Evolutionary conservation across 2,329 filamentous ascomycete species (phyloP).

Genomic region (Dothideomycetidae sp.): DNA sequence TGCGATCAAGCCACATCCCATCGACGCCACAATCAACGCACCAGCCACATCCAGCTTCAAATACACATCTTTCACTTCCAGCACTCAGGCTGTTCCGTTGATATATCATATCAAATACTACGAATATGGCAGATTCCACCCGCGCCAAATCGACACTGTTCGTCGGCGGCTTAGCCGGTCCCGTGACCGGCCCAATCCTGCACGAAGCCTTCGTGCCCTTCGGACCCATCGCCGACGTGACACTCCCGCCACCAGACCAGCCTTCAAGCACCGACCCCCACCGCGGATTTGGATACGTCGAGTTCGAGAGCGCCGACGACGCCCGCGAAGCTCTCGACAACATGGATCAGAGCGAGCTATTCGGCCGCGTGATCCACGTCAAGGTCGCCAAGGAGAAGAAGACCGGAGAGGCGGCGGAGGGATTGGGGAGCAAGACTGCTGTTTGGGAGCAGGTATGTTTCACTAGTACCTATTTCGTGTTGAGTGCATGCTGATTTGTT

Average conservation of each 20-base stretch:
- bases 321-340: slow-evolving; percentile 95
- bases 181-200: slow-evolving; percentile 60
- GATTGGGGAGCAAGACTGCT: slow-evolving; percentile 81
- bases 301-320: slow-evolving; percentile 75
- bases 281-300: slow-evolving; percentile 90
- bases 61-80: background rate
- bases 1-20: too few relatives aligned
- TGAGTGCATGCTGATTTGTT: slow-evolving; percentile 13
- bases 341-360: slow-evolving; percentile 95
- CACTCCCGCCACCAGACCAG: slow-evolving; percentile 74
- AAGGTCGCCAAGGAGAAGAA: slow-evolving; percentile 86
- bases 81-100: too few relatives aligned
- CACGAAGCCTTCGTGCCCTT: slow-evolving; percentile 93
- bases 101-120: background rate
- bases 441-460: slow-evolving; percentile 83
- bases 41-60: slow-evolving; percentile 2
- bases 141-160: slow-evolving; percentile 86
- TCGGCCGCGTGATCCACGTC: slow-evolving; percentile 82
- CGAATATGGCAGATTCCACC: slow-evolving; percentile 62
- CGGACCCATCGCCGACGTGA: slow-evolving; percentile 85
- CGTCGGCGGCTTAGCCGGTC: slow-evolving; percentile 72
- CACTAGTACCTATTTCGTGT: slow-evolving; percentile 2
- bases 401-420: slow-evolving; percentile 70
- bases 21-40: too few relatives aligned
- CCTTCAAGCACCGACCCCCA: slow-evolving; percentile 67